Base-by-base conservation (phyloP, 768 basidiomycete species). In the Tulasnella sp. region DNA sequence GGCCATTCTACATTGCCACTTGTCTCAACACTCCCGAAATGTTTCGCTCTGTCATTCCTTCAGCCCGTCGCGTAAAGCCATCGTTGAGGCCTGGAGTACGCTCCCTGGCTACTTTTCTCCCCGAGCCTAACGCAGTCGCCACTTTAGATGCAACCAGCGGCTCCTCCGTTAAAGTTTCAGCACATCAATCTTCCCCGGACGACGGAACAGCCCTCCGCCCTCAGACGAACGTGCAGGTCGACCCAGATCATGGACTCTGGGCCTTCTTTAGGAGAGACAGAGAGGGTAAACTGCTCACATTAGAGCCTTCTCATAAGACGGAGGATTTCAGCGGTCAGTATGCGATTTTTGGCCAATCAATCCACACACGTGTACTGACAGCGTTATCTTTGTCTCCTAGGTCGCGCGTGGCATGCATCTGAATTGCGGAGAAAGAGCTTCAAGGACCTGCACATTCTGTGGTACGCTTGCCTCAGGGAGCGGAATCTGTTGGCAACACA, bases 341-440 rank as follows among this genome's bases (percentile, higher is more conserved):
- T n/a, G 22, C 53, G 34, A 43, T 17, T 15, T 22, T 11, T 51
- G 38, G 27, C 49, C 60, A 64, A 48, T 61, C n/a, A 44, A 25
- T 27, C n/a, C 52, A 19, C 11, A 17, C 21, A 34, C 71, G 3
- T 60, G 73, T 67, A 68, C 61, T 50, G 68, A 51, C 48, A 70
- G 46, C 31, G 62, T 49, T 69, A 67, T 27, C 71, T 73, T 69
- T 51, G 5, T 38, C 48, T 68, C n/a, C 66, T n/a, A 93, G 94
- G 92, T 42, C 81, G 94, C 53, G 75, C 87, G 24, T 98, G 93
- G 93, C 78, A 73, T 54, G 84, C 92, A 5, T 76, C 80, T 9
- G 96, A 98, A 67, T 77, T 99, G 48, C 79, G 96, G 38, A 75
- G 84, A 54, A 97, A 97, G 72, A 87, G 82, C 63, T 98, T 98